phyloP scores from a whole-genome alignment of 345 rosid species.

The Euphorbia pulcherrima region DNA sequence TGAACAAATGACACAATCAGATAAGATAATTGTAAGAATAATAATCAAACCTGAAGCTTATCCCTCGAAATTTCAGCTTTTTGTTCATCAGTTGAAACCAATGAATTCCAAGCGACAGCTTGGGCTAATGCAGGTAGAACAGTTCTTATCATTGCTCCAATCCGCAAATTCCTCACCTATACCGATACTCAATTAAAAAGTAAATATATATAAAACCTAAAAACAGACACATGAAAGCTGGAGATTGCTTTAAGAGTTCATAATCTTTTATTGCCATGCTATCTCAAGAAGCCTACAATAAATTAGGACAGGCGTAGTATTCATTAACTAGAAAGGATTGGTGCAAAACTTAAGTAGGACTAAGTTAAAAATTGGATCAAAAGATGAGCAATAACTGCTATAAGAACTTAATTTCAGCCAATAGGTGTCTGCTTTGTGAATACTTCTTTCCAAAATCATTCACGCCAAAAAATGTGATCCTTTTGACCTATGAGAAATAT shows the following conservation, averaged over 20 bases:
- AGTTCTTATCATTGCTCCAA: slow-evolving; percentile 92
- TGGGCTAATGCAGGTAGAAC: slow-evolving; percentile 85
- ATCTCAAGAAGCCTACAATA: neutral
- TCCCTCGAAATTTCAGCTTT: slow-evolving; percentile 42
- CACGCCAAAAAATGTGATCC: neutral
- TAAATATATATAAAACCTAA: slow-evolving; percentile 13
- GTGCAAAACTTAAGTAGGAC: neutral
- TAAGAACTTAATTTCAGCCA: neutral
- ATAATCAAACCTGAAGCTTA: slow-evolving; percentile 58
- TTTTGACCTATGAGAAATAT: neutral
- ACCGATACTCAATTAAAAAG: neutral
- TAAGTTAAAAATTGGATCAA: neutral
- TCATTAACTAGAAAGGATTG: neutral
- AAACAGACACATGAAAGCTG: neutral
- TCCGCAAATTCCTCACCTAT: slow-evolving; percentile 78
- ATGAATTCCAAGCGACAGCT: slow-evolving; percentile 67
- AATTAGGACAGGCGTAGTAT: neutral
- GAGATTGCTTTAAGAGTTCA: neutral
- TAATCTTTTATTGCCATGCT: neutral
- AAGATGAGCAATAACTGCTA: neutral
- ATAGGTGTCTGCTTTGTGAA: neutral
- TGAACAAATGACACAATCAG: neutral
- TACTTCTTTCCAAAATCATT: neutral
- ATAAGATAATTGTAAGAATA: neutral
- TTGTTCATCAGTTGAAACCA: slow-evolving; percentile 32